Evolutionary conservation across 768 basidiomycete species (phyloP).

Genomic region (Lanmaoa pseudosensibilis): DNA sequence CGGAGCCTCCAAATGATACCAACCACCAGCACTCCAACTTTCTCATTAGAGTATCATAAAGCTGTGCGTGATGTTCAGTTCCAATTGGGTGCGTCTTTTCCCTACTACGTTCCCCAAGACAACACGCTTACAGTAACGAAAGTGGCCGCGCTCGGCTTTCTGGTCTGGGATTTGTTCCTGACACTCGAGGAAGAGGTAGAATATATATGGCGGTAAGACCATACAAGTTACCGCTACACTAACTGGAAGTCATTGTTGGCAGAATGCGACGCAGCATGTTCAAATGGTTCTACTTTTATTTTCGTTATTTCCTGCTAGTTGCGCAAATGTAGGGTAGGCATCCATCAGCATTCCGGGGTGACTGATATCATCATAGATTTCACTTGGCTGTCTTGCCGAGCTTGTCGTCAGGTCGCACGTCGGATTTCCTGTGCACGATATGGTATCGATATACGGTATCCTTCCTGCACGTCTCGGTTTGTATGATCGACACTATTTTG

Average conservation of each 20-base stretch:
- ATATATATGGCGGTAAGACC: constrained; percentile 34
- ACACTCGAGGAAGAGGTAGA: constrained; percentile 27
- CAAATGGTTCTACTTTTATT: constrained; percentile 22
- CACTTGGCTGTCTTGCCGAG: constrained; percentile 5
- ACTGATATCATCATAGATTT: constrained; percentile 4
- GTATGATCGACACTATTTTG: constrained; percentile 24
- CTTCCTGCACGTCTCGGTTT: constrained; percentile 8
- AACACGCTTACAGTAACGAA: background rate
- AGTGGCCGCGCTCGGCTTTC: constrained; percentile 29
- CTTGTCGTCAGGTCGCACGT: constrained; percentile 8
- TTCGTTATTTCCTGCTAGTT: constrained; percentile 16
- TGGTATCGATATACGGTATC: constrained; percentile 11
- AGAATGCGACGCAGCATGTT: constrained; percentile 11
- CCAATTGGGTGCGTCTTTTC: constrained; percentile 8
- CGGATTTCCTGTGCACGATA: constrained; percentile 9
- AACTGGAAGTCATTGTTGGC: background rate
- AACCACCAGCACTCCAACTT: background rate
- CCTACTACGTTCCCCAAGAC: background rate
- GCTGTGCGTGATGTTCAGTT: constrained; percentile 8
- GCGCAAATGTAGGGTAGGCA: constrained; percentile 10
- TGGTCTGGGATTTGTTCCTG: constrained; percentile 30
- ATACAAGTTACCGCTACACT: no score
- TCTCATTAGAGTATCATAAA: constrained; percentile 7
- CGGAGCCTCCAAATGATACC: constrained; percentile 4
- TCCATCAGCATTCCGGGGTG: background rate